Conservation (phyloP, 1,284 basidiomycete species). For the Mycosarcoma mackinlayi region DNA sequence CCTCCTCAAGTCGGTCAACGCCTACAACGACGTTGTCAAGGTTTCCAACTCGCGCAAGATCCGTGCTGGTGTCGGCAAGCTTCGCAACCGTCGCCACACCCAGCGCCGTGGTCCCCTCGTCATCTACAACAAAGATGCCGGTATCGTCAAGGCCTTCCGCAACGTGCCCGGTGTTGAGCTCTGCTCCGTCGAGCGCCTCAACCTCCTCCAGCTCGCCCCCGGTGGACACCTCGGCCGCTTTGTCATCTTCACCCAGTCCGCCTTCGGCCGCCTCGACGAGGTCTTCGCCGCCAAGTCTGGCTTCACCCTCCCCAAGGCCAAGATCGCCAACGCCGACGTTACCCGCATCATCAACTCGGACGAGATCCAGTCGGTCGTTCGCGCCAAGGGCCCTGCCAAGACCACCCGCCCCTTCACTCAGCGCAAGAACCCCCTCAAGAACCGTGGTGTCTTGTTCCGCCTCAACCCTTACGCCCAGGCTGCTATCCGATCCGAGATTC, state of each 20-base stretch:
- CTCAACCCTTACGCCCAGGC: constrained; percentile 95
- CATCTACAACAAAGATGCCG: constrained; percentile 97
- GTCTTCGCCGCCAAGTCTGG: constrained; percentile 94
- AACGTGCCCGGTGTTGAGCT: constrained; percentile 99
- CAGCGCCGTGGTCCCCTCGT: constrained; percentile 97
- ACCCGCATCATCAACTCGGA: constrained; percentile 92
- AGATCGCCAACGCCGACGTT: constrained; percentile 96
- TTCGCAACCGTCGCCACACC: constrained; percentile 95
- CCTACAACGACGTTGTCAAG: constrained; percentile 94
- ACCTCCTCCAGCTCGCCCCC: constrained; percentile 98
- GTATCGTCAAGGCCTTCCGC: constrained; percentile 97
- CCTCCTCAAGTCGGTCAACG: constrained; percentile 82
- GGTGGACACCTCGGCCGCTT: constrained; percentile 99
- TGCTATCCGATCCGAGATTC: constrained; percentile 63
- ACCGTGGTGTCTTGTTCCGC: constrained; percentile 96
- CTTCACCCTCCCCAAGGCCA: constrained; percentile 72
- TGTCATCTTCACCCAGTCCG: constrained; percentile 98
- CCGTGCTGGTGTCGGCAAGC: constrained; percentile 96
- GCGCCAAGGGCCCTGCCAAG: constrained; percentile 81
- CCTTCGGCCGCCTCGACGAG: constrained; percentile 91
- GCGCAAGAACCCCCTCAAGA: constrained; percentile 95
- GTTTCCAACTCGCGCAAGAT: constrained; percentile 97
- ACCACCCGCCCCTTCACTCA: constrained; percentile 97
- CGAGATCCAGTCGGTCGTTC: constrained; percentile 79
- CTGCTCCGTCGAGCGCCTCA: constrained; percentile 91